Evolutionary conservation across 2,329 filamentous ascomycete genomes (phyloP).

Genomic region (Cylindrodendrum hubeiense): DNA sequence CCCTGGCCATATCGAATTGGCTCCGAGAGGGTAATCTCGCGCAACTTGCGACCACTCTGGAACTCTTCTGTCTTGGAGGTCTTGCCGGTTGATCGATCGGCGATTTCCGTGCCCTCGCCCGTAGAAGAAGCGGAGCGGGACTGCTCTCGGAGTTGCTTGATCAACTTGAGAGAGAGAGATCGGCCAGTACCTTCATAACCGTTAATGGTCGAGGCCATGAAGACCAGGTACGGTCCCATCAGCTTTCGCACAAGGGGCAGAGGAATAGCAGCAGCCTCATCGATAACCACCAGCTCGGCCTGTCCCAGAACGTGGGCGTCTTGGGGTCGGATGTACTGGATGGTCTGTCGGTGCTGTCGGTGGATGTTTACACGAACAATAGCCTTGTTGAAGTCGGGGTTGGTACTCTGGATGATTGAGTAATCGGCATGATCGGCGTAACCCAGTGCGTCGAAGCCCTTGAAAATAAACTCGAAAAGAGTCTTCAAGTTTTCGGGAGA

Average conservation of each 20-base stretch:
- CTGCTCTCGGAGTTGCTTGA: conserved; percentile 96
- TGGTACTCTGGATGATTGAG: conserved; percentile 97
- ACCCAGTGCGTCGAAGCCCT: conserved; percentile 93
- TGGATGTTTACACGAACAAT: conserved; percentile 98
- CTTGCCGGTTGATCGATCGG: conserved; percentile 85
- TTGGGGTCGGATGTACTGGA: conserved; percentile 97
- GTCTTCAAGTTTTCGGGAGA: conserved; percentile 99
- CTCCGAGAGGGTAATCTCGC: conserved; percentile 92
- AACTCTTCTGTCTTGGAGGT: conserved; percentile 73
- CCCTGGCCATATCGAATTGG: conserved; percentile 95
- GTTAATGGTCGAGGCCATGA: conserved; percentile 99
- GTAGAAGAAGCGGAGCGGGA: conserved; percentile 74
- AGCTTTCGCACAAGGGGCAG: conserved; percentile 92
- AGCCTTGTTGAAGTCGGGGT: conserved; percentile 98
- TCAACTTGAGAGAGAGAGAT: conserved; percentile 94
- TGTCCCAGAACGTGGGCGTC: conserved; percentile 96
- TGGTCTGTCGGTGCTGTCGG: conserved; percentile 94
- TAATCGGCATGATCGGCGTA: conserved; percentile 98
- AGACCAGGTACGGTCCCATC: conserved; percentile 96
- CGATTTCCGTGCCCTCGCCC: conserved; percentile 72
- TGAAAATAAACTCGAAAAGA: conserved; percentile 97
- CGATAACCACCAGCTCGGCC: conserved; percentile 94
- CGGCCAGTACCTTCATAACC: conserved; percentile 98
- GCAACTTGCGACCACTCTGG: conserved; percentile 80
- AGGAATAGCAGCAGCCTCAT: conserved; percentile 97